A percentile compares a stretch with the other conserved stretches of the same genome.
Evolutionary conservation across 2,329 filamentous ascomycete genomes (phyloP).

Genomic region (Plenodomus tracheiphilus): DNA sequence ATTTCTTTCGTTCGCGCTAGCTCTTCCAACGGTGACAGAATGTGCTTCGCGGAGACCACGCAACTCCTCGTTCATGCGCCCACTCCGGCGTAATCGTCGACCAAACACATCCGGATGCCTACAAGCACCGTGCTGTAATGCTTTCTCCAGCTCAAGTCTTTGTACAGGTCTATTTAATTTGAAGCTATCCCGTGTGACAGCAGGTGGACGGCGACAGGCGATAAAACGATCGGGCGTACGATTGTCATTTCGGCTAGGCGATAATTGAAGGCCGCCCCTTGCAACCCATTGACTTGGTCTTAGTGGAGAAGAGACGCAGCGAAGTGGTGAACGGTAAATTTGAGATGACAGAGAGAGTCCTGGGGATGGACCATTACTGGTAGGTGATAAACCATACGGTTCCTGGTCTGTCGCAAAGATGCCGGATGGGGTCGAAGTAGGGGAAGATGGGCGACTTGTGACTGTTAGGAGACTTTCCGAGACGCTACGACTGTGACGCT

Average conservation of each 20-base stretch:
- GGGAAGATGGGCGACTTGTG: conserved; percentile 1
- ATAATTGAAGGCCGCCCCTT: conserved; percentile 25
- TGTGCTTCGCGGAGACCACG: conserved; percentile 38
- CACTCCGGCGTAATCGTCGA: conserved; percentile 42
- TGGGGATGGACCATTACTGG: neutral
- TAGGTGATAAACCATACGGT: conserved; percentile 1
- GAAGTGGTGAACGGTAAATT: conserved; percentile 21
- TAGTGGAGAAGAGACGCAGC: conserved; percentile 35
- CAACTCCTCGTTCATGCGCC: conserved; percentile 38
- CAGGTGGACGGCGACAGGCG: conserved; percentile 49
- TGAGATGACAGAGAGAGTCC: conserved; percentile 1
- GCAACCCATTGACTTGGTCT: conserved; percentile 37
- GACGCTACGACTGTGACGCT: conserved; percentile 6
- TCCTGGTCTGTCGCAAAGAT: conserved; percentile 1
- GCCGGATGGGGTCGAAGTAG: conserved; percentile 1
- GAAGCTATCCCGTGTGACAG: conserved; percentile 53
- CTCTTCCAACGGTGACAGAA: conserved; percentile 27
- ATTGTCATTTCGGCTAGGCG: conserved; percentile 21
- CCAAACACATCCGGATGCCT: conserved; percentile 58
- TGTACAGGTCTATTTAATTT: conserved; percentile 55
- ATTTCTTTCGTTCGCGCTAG: conserved; percentile 20
- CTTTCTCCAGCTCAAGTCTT: conserved; percentile 53
- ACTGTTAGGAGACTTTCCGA: conserved; percentile 9
- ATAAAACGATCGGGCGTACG: conserved; percentile 63
- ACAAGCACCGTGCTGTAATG: conserved; percentile 48